Conservation (phyloP, 345 rosid species). For the Turnera subulata region DNA sequence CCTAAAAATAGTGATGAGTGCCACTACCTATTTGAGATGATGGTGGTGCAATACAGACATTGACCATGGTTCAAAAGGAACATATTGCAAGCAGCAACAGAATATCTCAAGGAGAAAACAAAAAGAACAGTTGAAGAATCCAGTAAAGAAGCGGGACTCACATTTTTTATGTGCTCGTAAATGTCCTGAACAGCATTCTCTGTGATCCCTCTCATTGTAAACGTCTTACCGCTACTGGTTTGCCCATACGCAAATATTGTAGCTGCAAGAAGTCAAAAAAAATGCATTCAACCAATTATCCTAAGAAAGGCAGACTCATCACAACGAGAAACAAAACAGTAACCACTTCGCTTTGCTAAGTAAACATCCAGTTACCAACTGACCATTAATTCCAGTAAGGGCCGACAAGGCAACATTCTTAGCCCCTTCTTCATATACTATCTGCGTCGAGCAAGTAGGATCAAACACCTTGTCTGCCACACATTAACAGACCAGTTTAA, state of each 20-base stretch:
- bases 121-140: no score
- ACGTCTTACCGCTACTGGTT: slow-evolving; percentile 91
- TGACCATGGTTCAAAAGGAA: no score
- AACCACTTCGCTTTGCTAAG: not conserved
- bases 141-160: slow-evolving; percentile 31
- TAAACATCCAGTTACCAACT: slow-evolving; percentile 35
- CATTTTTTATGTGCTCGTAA: slow-evolving; percentile 61
- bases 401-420: slow-evolving; percentile 87
- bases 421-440: slow-evolving; percentile 87
- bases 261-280: slow-evolving; percentile 46
- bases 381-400: slow-evolving; percentile 88
- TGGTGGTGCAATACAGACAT: no score
- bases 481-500: not conserved
- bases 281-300: not conserved
- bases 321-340: not conserved
- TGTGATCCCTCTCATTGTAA: slow-evolving; percentile 85
- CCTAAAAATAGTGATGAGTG: not conserved
- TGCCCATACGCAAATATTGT: slow-evolving; percentile 93
- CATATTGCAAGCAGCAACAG: no score
- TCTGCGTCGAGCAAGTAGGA: slow-evolving; percentile 53
- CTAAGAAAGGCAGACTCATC: no score
- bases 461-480: slow-evolving; percentile 76
- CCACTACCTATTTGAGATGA: no score
- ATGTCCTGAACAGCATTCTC: slow-evolving; percentile 71
- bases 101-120: no score